phyloP scores from a whole-genome alignment of 805 yeast species.

The Lachancea nothofagi region DNA sequence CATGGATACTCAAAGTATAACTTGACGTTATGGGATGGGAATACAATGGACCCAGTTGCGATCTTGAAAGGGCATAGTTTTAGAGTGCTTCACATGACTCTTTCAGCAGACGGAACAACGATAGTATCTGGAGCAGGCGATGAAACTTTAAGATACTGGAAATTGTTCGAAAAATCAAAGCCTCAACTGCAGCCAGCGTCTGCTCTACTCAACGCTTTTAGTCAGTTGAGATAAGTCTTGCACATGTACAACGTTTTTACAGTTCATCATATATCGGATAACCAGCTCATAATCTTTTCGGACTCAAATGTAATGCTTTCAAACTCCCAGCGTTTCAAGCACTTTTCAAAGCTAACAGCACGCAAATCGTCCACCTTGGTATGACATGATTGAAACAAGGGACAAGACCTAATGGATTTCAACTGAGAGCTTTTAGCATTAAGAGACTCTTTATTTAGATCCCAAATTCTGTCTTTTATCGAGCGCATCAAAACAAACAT shows the following conservation, averaged over 20 bases:
- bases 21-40: constrained; percentile 89
- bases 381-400: constrained; percentile 17
- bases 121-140: constrained; percentile 98
- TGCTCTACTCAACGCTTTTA: constrained; percentile 66
- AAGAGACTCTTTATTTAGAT: constrained; percentile 3
- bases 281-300: constrained; percentile 23
- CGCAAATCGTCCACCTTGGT: constrained; percentile 12
- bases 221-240: constrained; percentile 51
- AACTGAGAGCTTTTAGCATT: constrained; percentile 2
- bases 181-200: constrained; percentile 54
- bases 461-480: constrained; percentile 27
- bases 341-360: constrained; percentile 18
- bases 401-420: constrained; percentile 2
- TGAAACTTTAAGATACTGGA: constrained; percentile 94
- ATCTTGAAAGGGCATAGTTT: constrained; percentile 91
- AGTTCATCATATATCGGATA: constrained; percentile 15
- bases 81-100: constrained; percentile 79
- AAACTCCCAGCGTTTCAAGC: constrained; percentile 17
- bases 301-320: constrained; percentile 15
- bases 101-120: constrained; percentile 94
- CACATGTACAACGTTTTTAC: neutral
- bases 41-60: constrained; percentile 85
- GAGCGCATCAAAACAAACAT: constrained; percentile 22
- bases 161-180: constrained; percentile 76
- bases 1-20: constrained; percentile 93